phyloP scores from a whole-genome alignment of 441 rosid genomes.

The Populus hybrid region DNA sequence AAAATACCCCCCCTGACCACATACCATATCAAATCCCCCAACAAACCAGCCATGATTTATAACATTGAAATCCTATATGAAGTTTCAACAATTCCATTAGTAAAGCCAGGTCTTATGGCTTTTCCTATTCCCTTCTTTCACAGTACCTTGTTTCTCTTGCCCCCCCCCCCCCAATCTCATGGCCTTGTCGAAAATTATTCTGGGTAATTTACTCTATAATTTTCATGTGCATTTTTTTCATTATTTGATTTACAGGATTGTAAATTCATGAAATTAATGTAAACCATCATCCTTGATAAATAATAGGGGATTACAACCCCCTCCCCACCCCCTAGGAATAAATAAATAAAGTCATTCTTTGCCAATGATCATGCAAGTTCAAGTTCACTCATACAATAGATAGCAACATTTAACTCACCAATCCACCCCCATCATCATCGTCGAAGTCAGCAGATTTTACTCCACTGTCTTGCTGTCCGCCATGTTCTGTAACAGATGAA shows the following conservation, averaged over 20 bases:
- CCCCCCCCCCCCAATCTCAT: background rate
- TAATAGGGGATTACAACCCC: background rate
- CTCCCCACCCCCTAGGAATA: too few species aligned
- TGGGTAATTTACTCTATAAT: background rate
- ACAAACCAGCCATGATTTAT: background rate
- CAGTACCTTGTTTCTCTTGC: background rate
- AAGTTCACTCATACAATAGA: background rate
- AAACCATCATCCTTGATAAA: background rate
- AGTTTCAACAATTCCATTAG: background rate
- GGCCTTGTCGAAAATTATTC: background rate
- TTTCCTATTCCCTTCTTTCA: background rate
- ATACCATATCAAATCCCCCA: too few species aligned
- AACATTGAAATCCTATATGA: background rate
- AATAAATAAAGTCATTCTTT: background rate
- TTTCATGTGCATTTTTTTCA: background rate
- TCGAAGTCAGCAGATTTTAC: conserved; percentile 91
- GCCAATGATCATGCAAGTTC: background rate
- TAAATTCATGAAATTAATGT: background rate
- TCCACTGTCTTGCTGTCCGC: conserved; percentile 59
- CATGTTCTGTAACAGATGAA: conserved; percentile 88
- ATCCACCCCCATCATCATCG: conserved; percentile 95
- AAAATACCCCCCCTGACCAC: too few species aligned
- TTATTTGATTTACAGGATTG: background rate
- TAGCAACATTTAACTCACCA: conserved; percentile 46
- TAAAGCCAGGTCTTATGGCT: background rate